Evolutionary conservation across 2,329 filamentous ascomycete genomes (phyloP), one percentile per base, ranked within the genome.

Genomic region (Fusarium coffeatum): DNA sequence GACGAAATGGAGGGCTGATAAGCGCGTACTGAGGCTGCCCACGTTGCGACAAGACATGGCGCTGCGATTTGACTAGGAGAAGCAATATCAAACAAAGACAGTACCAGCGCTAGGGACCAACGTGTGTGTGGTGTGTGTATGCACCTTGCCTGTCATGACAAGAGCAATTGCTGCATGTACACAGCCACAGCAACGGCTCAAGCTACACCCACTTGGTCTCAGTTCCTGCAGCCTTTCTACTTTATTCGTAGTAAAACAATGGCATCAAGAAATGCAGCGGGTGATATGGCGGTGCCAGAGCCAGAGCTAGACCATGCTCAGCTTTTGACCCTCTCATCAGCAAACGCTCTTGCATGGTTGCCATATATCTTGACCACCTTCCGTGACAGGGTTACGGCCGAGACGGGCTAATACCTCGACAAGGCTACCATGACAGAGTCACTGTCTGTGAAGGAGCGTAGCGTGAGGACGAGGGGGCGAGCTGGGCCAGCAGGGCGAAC

Each of bases 331-430:
- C 41, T 55, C 61, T 64, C 48, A 55, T 73, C 59, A 65, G 62
- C 54, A 49, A 56, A 66, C 47, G 37, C 30, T 66, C 42, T 48
- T 66, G 54, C 54, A 41, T 47, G 61, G 49, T 66, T 54, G 47
- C 47, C 42, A 45, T 66, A 45, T 66, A 66, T 30, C 64, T 72
- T 73, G 56, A 66, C 59, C 72, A 75, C 69, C 72, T 74, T 74
- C 72, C 72, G 64, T 74, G 72, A 71, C 72, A 75, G 67, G 72
- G 72, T 74, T 74, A 75, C 62, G 66, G 70, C 71, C 61, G 59
- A 66, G 72, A 74, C 71, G 72, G 72, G 66, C 66, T 69, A 63
- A 55, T 68, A 71, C 61, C 70, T 61, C 68, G 66, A 72, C 72
- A 70, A 73, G 71, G 71, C 71, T 72, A 73, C 71, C 71, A 72